phyloP scores from a whole-genome alignment of 441 rosid species.

The Bocquillonia castaneifolia region DNA sequence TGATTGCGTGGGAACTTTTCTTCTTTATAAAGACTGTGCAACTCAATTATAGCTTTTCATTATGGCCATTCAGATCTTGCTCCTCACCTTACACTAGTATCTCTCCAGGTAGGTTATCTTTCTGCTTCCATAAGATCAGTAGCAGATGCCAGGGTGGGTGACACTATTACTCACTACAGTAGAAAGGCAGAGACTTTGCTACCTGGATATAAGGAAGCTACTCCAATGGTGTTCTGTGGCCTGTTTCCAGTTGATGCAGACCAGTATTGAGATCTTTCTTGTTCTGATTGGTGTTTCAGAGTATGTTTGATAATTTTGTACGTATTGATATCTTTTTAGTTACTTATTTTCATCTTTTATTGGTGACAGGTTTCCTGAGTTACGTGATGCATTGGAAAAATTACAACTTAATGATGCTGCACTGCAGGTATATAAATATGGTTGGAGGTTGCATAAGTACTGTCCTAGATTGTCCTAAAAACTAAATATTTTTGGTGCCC shows the following conservation, averaged over 20 bases:
- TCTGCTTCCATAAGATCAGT: conserved; percentile 95
- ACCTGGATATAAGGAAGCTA: conserved; percentile 94
- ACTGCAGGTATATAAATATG: conserved; percentile 52
- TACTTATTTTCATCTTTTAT: conserved; percentile 22
- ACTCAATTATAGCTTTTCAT: neutral
- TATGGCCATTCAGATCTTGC: neutral
- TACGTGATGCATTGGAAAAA: conserved; percentile 95
- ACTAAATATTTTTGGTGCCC: neutral
- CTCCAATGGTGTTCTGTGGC: conserved; percentile 98
- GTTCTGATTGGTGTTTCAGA: conserved; percentile 16
- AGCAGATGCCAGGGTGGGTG: conserved; percentile 98
- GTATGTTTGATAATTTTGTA: conserved; percentile 5
- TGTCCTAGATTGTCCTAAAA: neutral
- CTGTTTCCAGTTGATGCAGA: conserved; percentile 96
- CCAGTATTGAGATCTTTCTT: conserved; percentile 53
- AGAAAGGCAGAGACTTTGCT: conserved; percentile 73
- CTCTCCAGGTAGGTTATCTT: conserved; percentile 79
- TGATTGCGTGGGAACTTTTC: neutral
- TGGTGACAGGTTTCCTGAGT: conserved; percentile 65
- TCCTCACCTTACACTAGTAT: neutral
- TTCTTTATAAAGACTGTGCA: neutral
- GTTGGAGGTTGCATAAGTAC: neutral
- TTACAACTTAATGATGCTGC: conserved; percentile 97
- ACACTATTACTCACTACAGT: conserved; percentile 61
- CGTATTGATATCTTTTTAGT: conserved; percentile 13